Conservation (phyloP, 2,329 filamentous ascomycete genomes). For the Aspergillus candidus region DNA sequence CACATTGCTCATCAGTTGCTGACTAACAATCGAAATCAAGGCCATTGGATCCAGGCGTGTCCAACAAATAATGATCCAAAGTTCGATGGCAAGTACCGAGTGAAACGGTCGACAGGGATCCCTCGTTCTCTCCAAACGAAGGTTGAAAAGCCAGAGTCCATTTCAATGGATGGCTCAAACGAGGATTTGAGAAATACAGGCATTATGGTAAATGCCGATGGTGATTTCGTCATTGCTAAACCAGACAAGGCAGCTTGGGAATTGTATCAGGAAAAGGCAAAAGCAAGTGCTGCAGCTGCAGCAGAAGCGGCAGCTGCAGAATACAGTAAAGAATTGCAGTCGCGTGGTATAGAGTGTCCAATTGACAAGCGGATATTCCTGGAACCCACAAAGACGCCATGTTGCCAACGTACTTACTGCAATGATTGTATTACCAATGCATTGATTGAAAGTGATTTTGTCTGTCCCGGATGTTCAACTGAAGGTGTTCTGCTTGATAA, state of each 20-base stretch:
- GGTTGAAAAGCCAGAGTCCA: constrained; percentile 78
- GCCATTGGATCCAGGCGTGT: constrained; percentile 98
- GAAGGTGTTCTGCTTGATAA: constrained; percentile 92
- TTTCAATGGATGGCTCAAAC: constrained; percentile 66
- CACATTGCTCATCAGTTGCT: constrained; percentile 21
- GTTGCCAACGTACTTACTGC: constrained; percentile 97
- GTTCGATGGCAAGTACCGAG: constrained; percentile 85
- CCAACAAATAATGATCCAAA: constrained; percentile 98
- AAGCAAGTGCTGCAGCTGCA: constrained; percentile 74
- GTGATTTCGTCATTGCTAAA: constrained; percentile 94
- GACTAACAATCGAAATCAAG: constrained; percentile 23
- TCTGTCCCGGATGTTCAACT: constrained; percentile 85
- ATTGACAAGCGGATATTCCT: constrained; percentile 98
- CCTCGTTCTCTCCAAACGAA: constrained; percentile 92
- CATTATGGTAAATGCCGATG: constrained; percentile 96
- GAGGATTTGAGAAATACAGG: constrained; percentile 79
- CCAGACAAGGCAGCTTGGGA: constrained; percentile 96
- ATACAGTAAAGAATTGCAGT: constrained; percentile 79
- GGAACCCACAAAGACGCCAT: constrained; percentile 98
- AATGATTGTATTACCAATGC: constrained; percentile 99
- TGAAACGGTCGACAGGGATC: constrained; percentile 95
- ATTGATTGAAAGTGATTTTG: constrained; percentile 95
- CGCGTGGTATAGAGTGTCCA: constrained; percentile 82
- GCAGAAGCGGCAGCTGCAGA: constrained; percentile 70
- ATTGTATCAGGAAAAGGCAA: constrained; percentile 90